phyloP scores from a whole-genome alignment of 2,329 filamentous ascomycete genomes.

The Albifimbria verrucaria region DNA sequence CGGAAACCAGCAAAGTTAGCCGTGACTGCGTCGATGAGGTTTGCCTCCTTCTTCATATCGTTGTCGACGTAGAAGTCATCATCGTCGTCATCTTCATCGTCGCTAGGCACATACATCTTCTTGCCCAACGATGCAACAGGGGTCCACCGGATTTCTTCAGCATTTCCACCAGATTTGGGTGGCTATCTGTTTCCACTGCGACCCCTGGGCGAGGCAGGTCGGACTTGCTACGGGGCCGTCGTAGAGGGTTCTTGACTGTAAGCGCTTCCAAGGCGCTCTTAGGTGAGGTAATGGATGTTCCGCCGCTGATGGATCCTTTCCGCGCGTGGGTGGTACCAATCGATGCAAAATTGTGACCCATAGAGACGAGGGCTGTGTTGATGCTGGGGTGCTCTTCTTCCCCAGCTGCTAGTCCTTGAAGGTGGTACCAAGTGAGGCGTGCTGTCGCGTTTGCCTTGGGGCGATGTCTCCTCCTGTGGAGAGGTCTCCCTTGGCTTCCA shows the following conservation, averaged over 20 bases:
- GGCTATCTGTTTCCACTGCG: conserved; percentile 27
- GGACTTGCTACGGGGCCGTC: conserved; percentile 54
- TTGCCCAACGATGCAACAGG: conserved; percentile 48
- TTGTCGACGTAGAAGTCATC: conserved; percentile 53
- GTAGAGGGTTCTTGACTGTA: conserved; percentile 45
- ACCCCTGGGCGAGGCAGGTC: conserved; percentile 40
- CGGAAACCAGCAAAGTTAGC: conserved; percentile 76
- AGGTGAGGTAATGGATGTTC: conserved; percentile 47
- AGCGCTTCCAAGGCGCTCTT: conserved; percentile 46
- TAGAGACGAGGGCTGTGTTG: conserved; percentile 55
- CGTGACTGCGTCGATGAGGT: conserved; percentile 63
- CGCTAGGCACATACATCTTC: conserved; percentile 19
- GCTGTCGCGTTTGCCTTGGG: conserved; percentile 41
- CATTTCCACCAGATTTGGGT: conserved; percentile 45
- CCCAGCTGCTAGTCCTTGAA: conserved; percentile 48
- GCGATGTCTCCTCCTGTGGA: conserved; percentile 20
- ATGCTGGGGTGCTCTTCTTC: conserved; percentile 52
- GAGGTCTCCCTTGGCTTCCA: conserved; percentile 31
- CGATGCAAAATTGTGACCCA: conserved; percentile 52
- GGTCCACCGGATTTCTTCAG: conserved; percentile 52
- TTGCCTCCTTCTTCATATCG: conserved; percentile 60
- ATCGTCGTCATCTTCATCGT: conserved; percentile 59
- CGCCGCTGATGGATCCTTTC: conserved; percentile 57
- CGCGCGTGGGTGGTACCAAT: conserved; percentile 56
- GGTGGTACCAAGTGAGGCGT: conserved; percentile 45